Evolutionary conservation across 805 yeast genomes (phyloP).

Genomic region (Yamadazyma akitaensis): DNA sequence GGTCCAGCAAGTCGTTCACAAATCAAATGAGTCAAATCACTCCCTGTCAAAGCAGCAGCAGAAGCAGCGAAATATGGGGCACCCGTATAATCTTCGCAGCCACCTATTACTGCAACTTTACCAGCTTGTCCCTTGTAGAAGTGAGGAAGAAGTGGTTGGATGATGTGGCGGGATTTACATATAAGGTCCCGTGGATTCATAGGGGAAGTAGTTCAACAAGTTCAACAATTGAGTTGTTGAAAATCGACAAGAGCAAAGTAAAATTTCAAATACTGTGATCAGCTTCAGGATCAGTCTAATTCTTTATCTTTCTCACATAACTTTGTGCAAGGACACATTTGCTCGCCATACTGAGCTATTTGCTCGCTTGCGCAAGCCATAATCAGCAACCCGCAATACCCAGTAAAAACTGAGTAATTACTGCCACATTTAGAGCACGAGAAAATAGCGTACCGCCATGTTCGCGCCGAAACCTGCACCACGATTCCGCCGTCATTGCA

Average conservation of each 20-base stretch:
- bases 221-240: not conserved
- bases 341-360: no score
- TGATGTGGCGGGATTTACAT: constrained; percentile 47
- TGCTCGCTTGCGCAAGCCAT: constrained; percentile 1
- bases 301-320: not conserved
- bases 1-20: constrained; percentile 78
- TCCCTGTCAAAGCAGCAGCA: constrained; percentile 80
- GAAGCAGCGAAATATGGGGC: constrained; percentile 92
- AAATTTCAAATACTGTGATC: no score
- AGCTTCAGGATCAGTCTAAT: not conserved
- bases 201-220: not conserved
- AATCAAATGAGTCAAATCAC: constrained; percentile 85
- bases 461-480: not conserved
- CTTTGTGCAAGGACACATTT: not conserved
- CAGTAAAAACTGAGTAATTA: not conserved
- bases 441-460: constrained; percentile 8
- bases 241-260: not conserved
- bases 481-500: not conserved
- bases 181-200: constrained; percentile 39
- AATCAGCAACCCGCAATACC: not conserved
- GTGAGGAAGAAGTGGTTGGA: constrained; percentile 71
- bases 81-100: constrained; percentile 94
- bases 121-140: constrained; percentile 95
- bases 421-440: not conserved
- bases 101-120: constrained; percentile 82